Percentiles rank a stretch among this genome's conserved stretches.
Evolutionary conservation across 2,329 filamentous ascomycete species (phyloP).

Genomic region (Pseudopithomyces maydicus): DNA sequence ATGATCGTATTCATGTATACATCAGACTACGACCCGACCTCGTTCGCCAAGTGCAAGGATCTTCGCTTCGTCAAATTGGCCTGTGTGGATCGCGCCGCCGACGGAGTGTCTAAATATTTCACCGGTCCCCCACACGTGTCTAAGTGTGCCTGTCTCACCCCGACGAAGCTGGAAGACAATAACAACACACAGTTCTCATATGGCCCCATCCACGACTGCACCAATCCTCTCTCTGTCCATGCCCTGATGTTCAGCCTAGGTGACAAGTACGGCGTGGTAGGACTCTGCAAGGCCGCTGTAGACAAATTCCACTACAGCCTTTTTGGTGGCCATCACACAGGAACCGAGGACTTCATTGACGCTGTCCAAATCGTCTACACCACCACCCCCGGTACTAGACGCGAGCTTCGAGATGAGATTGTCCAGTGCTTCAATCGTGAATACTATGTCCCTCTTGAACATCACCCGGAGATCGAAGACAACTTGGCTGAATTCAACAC

Average conservation of each 20-base stretch:
- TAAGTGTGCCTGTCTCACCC: background rate
- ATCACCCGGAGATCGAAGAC: constrained; percentile 13
- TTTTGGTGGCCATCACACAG: constrained; percentile 10
- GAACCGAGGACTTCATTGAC: constrained; percentile 32
- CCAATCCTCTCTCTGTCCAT: constrained; percentile 32
- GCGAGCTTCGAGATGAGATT: background rate
- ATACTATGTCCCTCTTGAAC: constrained; percentile 12
- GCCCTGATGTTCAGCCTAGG: constrained; percentile 25
- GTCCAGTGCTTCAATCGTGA: constrained; percentile 18
- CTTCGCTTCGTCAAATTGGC: background rate
- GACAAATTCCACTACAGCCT: constrained; percentile 3
- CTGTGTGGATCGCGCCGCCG: background rate
- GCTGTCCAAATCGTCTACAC: constrained; percentile 24
- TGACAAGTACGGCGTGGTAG: constrained; percentile 23
- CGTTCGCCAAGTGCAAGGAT: background rate
- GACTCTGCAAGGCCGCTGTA: constrained; percentile 10
- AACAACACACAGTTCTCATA: background rate
- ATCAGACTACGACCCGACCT: background rate
- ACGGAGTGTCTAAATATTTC: background rate
- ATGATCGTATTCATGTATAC: background rate
- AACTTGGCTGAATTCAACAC: constrained; percentile 18
- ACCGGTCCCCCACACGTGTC: background rate
- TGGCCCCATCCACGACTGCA: constrained; percentile 3
- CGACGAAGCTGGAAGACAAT: background rate
- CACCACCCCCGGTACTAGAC: background rate